These are phyloP conservation scores for Podospora pseudoanserina DNA, from an alignment of 495 filamentous ascomycete genomes.

Conservation along the genomic window DNA sequence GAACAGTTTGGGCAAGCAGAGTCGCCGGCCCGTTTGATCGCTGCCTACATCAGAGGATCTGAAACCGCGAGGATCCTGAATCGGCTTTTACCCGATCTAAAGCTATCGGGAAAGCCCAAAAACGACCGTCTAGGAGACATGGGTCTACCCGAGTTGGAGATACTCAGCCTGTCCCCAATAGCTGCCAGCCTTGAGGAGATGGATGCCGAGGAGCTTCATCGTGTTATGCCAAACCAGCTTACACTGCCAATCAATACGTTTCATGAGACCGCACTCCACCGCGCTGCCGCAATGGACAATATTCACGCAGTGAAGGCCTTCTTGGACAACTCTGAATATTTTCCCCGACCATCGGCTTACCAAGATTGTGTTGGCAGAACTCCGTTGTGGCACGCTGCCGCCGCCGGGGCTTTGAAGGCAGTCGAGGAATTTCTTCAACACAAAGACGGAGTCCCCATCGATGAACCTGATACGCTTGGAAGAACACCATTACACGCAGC, in stretches of 20 bases:
- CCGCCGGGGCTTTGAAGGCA: neutral
- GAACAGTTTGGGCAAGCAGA: neutral
- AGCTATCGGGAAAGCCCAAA: neutral
- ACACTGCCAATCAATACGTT: neutral
- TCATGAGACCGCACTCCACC: conserved; percentile 1
- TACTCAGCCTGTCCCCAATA: neutral
- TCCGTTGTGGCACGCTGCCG: conserved; percentile 9
- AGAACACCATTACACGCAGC: neutral
- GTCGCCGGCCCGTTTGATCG: neutral
- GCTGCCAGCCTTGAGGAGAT: neutral
- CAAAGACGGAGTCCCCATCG: neutral
- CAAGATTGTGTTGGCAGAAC: conserved; percentile 8
- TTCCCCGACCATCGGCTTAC: neutral
- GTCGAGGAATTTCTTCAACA: neutral
- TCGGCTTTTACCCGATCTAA: neutral
- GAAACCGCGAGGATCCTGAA: neutral
- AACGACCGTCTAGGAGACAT: neutral
- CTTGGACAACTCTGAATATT: neutral
- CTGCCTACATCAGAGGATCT: neutral
- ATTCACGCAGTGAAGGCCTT: neutral
- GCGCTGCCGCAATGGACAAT: conserved; percentile 7
- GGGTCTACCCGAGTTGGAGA: neutral
- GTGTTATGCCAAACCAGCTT: neutral
- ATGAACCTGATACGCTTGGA: neutral
- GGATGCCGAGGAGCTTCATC: neutral